Evolutionary conservation across 495 filamentous ascomycete genomes (phyloP).

Genomic region (Emericellopsis terricola): DNA sequence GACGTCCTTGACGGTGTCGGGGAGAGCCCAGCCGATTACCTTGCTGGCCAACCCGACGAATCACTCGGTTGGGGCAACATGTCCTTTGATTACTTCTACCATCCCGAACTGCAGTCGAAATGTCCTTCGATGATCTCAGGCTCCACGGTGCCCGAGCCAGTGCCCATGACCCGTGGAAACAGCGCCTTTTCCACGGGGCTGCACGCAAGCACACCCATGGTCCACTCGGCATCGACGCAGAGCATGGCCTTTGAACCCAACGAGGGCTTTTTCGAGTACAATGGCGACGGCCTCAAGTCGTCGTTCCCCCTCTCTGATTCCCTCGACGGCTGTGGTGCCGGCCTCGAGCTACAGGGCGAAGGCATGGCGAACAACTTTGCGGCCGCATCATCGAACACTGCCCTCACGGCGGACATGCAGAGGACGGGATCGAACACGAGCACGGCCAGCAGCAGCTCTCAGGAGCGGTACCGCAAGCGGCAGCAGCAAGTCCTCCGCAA

Average conservation of each 20-base stretch:
- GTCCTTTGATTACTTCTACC: not conserved
- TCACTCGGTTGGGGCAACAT: no score
- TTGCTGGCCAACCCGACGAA: not conserved
- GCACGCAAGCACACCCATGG: not conserved
- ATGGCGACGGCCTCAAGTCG: no score
- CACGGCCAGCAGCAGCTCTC: constrained; percentile 23
- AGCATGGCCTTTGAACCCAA: no score
- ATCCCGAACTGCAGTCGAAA: constrained; percentile 9
- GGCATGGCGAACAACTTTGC: no score
- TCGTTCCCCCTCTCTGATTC: no score
- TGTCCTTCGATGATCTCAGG: constrained; percentile 28
- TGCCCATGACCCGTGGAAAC: constrained; percentile 26
- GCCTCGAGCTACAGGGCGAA: no score
- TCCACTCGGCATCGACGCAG: not conserved
- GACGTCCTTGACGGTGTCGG: not conserved
- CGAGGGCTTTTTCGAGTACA: no score
- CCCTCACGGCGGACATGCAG: constrained; percentile 22
- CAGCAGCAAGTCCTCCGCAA: constrained; percentile 14
- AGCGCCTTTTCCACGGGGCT: constrained; percentile 11
- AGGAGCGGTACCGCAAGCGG: constrained; percentile 23
- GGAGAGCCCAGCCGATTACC: not conserved
- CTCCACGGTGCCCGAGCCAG: constrained; percentile 5
- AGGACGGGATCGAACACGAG: constrained; percentile 14
- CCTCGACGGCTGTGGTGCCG: no score
- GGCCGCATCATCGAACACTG: no score